phyloP scores from a whole-genome alignment of 257 asterid genomes.

The Jaltomata sinuosa region DNA sequence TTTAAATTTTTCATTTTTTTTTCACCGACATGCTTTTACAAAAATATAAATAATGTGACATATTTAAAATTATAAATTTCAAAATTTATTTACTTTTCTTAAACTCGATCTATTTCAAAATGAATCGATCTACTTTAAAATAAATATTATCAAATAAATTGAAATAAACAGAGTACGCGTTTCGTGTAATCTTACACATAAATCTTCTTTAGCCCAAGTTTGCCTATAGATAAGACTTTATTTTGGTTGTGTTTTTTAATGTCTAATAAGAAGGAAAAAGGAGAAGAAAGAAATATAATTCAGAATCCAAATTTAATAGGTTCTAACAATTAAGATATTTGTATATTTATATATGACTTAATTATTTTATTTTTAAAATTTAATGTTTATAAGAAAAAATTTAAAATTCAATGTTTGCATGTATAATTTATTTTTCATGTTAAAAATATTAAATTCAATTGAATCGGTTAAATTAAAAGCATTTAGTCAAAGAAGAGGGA shows the following conservation, averaged over 20 bases:
- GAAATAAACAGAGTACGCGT: too few relatives aligned
- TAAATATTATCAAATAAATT: too few relatives aligned
- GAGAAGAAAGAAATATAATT: neutral
- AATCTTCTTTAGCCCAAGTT: neutral
- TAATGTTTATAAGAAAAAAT: neutral
- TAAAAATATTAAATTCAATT: neutral
- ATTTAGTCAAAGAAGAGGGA: neutral
- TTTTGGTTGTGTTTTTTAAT: neutral
- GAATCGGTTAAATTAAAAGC: neutral
- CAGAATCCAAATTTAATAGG: neutral
- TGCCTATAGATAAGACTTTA: neutral
- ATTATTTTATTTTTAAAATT: neutral
- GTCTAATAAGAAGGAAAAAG: neutral
- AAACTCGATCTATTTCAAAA: too few relatives aligned
- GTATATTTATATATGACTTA: neutral
- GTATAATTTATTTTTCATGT: neutral
- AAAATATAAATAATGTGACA: neutral
- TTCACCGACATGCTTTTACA: neutral
- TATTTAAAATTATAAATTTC: neutral
- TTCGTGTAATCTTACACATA: neutral
- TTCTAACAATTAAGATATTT: neutral
- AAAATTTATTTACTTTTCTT: neutral
- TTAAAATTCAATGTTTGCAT: too few relatives aligned
- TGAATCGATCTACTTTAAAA: neutral
- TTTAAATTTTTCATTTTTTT: neutral